Base-by-base conservation (phyloP, 352 stramenopile genomes). In the Pythium aphanidermatum region DNA sequence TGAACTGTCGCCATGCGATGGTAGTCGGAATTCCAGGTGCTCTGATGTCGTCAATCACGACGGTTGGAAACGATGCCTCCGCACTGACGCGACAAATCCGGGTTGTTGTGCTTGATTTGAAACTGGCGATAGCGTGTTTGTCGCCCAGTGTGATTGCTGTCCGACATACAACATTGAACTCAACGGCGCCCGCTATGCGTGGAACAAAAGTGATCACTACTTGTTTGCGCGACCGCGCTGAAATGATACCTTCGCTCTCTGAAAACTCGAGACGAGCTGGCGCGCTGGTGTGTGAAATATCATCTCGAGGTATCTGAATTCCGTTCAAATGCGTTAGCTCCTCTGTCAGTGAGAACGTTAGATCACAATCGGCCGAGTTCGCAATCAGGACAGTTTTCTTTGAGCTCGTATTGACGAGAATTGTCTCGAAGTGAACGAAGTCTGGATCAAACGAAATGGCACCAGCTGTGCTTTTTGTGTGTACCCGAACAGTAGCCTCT, bases 1-100 rank as follows among this genome's bases (percentile, higher is more conserved):
- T 61, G 42, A 91, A 90, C 53, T 91, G 76, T 2, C 68, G 42
- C 79, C 82, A 93, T 0, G 65, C 71, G 12, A 86, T 46, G 9
- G 70, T 42, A 16, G 68, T 83, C 25, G 77, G 57, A 2, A 71
- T 29, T 16, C 72, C 50, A 25, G 74, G 67, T 14, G 93, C 64
- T 12, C 83, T 71, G 20, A 94, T 70, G 41, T 96, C 83, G 20
- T 91, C 61, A 46, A 96, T 82, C 16, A 95, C 54, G 7, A 96
- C 50, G 0, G 78, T 90, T 3, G 86, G 86, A 37, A 96, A 96
- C 1, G 84, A 93, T 9, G 87, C 82, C 38, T 89, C 71, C 5
- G 74, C 80, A 19, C 57, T 50, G 33, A 92, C 68, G n/a, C 56
- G 47, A 45, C 74, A 86, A n/a, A n/a, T n/a, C n/a, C n/a, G n/a